Evolutionary conservation across 2,329 filamentous ascomycete species (phyloP), one percentile per base, ranked within the genome.

Genomic region (Nigrograna mackinnonii): DNA sequence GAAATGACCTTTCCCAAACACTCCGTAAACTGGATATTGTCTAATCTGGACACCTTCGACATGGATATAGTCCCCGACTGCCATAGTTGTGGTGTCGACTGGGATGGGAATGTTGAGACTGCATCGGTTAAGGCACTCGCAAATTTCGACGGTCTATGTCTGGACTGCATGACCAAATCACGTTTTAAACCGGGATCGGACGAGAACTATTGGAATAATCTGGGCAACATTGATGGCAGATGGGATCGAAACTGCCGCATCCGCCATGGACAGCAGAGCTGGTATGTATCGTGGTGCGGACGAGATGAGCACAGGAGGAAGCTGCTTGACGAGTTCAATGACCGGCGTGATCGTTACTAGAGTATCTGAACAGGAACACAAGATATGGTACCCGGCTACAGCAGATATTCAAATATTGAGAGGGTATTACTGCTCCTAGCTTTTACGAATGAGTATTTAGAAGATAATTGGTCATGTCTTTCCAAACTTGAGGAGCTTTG

Each of bases 101-200:
- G 42, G 41, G 21, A 41, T 4, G 3, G 6, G 12, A 20, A 22
- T 12, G 32, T 51, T 11, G 6, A 9, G 4, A 31, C n/a, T 4
- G 14, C 17, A 4, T 24, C 14, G 2, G 7, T 12, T 4, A 39
- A 30, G 22, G 37, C 35, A 13, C n/a, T 2, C 21, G 14, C 22
- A 7, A 45, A 50, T 37, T 67, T 67, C 36, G 45, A 66, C 12
- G 64, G 64, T 4, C 30, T 67, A 18, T 68, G 64, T 24, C 37
- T 67, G 4, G 60, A 66, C 20, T 65, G 64, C 43, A 64, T 63
- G 56, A 40, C 56, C 20, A 26, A 34, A 3, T 52, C 46, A 20
- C 46, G 43, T 22, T 41, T 44, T 6, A 46, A 36, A 43, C 44
- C 37, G 13, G 35, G 42, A 9, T n/a, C 35, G 2, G 47, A 63